Evolutionary conservation across 768 basidiomycete species (phyloP).

Genomic region (Boletus sp.): DNA sequence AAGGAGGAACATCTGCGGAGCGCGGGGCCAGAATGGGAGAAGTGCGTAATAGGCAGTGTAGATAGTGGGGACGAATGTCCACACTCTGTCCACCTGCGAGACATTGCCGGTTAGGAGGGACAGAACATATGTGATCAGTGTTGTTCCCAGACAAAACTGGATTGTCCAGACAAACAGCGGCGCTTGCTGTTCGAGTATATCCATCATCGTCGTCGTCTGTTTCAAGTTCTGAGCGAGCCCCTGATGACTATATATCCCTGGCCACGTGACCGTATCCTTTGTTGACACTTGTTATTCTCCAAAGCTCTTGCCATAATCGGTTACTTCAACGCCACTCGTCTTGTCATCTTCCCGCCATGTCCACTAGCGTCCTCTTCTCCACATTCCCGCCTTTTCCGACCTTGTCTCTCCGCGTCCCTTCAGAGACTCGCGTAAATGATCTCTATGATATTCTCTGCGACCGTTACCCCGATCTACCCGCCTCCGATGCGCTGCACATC

Average conservation of each 20-base stretch:
- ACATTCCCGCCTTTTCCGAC: conserved; percentile 61
- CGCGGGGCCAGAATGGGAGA: conserved; percentile 54
- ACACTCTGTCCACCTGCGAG: conserved; percentile 83
- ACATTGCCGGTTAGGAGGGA: conserved; percentile 75
- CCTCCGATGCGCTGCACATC: conserved; percentile 39
- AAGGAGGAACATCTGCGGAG: conserved; percentile 35
- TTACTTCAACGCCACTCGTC: background rate
- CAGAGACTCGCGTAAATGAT: conserved; percentile 37
- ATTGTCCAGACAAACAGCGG: conserved; percentile 57
- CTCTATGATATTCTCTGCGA: conserved; percentile 43
- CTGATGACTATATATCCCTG: background rate
- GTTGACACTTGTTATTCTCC: conserved; percentile 19
- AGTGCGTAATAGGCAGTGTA: conserved; percentile 84
- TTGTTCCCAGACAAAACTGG: conserved; percentile 53
- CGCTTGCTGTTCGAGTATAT: conserved; percentile 14
- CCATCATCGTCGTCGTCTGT: conserved; percentile 7
- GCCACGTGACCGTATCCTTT: background rate
- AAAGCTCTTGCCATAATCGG: conserved; percentile 14
- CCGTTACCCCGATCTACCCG: conserved; percentile 48
- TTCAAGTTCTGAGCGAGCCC: background rate
- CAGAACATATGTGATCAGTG: conserved; percentile 48
- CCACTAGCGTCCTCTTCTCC: conserved; percentile 52
- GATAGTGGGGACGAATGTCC: conserved; percentile 76
- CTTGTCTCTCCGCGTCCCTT: conserved; percentile 44
- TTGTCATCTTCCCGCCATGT: conserved; percentile 34